Conservation (phyloP, 2,329 filamentous ascomycete species). For the Metarhizium humberi region DNA sequence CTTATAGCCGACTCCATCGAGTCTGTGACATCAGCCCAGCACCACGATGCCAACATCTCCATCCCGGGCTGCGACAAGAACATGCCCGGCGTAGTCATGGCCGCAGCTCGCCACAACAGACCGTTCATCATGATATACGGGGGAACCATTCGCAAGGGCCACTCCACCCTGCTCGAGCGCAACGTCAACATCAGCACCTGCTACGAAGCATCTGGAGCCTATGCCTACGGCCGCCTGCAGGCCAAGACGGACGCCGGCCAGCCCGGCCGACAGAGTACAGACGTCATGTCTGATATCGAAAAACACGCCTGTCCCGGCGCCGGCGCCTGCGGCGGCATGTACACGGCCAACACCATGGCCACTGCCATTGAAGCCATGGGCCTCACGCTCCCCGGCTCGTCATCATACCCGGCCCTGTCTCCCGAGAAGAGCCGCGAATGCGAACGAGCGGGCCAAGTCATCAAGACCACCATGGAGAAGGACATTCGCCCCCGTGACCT, state of each 20-base stretch:
- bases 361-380: constrained; percentile 85
- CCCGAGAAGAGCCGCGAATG: constrained; percentile 84
- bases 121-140: constrained; percentile 95
- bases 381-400: constrained; percentile 74
- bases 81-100: constrained; percentile 91
- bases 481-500: constrained; percentile 76
- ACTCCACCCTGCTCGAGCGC: constrained; percentile 64
- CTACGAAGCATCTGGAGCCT: constrained; percentile 80
- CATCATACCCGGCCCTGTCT: constrained; percentile 70
- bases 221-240: constrained; percentile 67
- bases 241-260: constrained; percentile 54
- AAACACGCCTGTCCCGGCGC: constrained; percentile 55
- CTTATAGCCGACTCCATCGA: constrained; percentile 93
- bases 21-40: constrained; percentile 83
- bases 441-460: constrained; percentile 68
- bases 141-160: constrained; percentile 82
- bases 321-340: constrained; percentile 76
- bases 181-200: constrained; percentile 83
- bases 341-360: constrained; percentile 87
- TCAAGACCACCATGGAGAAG: constrained; percentile 69
- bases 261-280: constrained; percentile 57
- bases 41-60: constrained; percentile 86
- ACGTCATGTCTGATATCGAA: constrained; percentile 80
- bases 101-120: constrained; percentile 81
- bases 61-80: constrained; percentile 97